Evolutionary conservation across 2,329 filamentous ascomycete species (phyloP), one percentile per base, ranked within the genome.

Genomic region (Xylariaceae sp.): DNA sequence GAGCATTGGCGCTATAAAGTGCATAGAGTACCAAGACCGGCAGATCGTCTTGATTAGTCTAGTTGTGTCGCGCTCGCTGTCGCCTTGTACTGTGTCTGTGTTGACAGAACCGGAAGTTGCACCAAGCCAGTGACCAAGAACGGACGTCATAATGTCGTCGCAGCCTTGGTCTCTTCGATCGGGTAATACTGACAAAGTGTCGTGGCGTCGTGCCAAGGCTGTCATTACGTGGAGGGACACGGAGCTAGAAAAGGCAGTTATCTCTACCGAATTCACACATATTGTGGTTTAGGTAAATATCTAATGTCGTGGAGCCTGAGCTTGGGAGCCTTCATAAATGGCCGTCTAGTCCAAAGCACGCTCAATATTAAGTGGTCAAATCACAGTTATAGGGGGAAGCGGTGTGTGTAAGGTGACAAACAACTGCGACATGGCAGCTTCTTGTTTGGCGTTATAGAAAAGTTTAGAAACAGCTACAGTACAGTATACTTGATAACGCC

Each of bases 11-110:
- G 18, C 35, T 11, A 46, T 54, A 47, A 50, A 54, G 48, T 35
- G 40, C 41, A 49, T 46, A 53, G 48, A 53, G 43, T 51, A 52
- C 55, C 55, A 55, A 57, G 55, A 35, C 55, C 55, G 55, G 55
- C 52, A 56, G 54, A 56, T 56, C 15, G 46, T 47, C 41, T 48
- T 27, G 41, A 45, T 31, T 27, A 27, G 22, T 27, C 22, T 27
- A 27, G 22, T 7, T 27, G 22, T 27, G 22, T 27, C 22, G 22
- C 22, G 22, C 22, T 27, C 22, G 22, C 22, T 27, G 7, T 27
- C 22, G 22, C 22, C 22, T 27, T 27, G 22, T 7, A 32, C 42
- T 47, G 7, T 19, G 35, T 44, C 32, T 19, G 35, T 47, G 5
- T 40, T 45, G 49, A 46, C 49, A 22, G 18, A 35, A 33, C 15